phyloP scores from a whole-genome alignment of 441 rosid genomes.

The Biscutella laevigata region DNA sequence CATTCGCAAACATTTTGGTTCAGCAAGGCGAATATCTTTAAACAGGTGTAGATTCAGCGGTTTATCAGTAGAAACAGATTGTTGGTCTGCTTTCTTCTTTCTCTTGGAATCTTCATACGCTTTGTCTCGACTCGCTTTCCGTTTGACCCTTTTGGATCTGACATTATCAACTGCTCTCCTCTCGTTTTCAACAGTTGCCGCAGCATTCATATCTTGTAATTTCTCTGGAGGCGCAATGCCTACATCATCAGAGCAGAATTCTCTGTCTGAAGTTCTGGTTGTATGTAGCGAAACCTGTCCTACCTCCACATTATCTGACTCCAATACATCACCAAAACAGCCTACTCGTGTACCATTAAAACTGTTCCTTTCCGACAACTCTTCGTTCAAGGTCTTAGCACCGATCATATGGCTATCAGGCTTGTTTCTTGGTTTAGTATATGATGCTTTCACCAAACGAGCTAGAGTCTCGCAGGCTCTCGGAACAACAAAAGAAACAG shows the following conservation, averaged over 20 bases:
- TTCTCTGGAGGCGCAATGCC: background rate
- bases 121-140: slow-evolving; percentile 12
- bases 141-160: slow-evolving; percentile 16
- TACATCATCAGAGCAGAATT: background rate
- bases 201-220: slow-evolving; percentile 11
- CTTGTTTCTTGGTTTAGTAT: slow-evolving; percentile 2
- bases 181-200: slow-evolving; percentile 6
- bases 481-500: slow-evolving; percentile 15
- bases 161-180: background rate
- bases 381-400: background rate
- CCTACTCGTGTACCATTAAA: background rate
- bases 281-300: background rate
- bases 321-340: background rate
- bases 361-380: background rate
- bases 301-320: background rate
- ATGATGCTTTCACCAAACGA: slow-evolving; percentile 4
- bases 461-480: slow-evolving; percentile 9
- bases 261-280: background rate
- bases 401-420: slow-evolving; percentile 1
- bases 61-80: slow-evolving; percentile 8
- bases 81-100: slow-evolving; percentile 15
- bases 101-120: slow-evolving; percentile 11
- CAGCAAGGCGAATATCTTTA: slow-evolving; percentile 17
- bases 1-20: slow-evolving; percentile 27
- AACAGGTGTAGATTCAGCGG: slow-evolving; percentile 6